Base-by-base conservation (phyloP, 495 filamentous ascomycete species). In the Aspergillus sclerotiicarbonarius region DNA sequence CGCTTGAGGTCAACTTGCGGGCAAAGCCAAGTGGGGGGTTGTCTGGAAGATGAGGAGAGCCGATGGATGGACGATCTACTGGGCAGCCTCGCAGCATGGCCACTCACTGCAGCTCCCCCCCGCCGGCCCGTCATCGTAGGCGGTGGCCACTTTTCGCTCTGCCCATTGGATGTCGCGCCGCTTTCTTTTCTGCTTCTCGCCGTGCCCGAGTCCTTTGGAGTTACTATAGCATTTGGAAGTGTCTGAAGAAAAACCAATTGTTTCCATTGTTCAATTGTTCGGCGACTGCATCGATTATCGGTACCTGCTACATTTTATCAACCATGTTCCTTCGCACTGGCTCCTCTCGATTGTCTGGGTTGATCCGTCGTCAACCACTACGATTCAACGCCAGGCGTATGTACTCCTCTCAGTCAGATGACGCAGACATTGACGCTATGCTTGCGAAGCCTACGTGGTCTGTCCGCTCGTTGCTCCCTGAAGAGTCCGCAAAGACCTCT, bases 391-490 rank as follows among this genome's bases (percentile, higher is more conserved):
- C 57, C 37, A 29, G 49, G 43, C 67, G 69, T 39, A 52, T 51
- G 21, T 72, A 67, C 51, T 73, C 61, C 10, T 75, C 74, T 20
- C 69, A 67, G 8, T 20, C 64, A 9, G 59, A 65, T 16, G 33
- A 53, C 4, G 41, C 45, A 8, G 64, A 83, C 49, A 75, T 88
- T 45, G 71, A 78, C 33, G 66, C 69, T 3, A 78, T 93, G 39
- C 82, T 97, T 44, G 81, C 84, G 12, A 78, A 80, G 39, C 91
- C 91, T 13, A 86, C 81, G 60, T 97, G 92, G 92, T 96, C 93
- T 35, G 89, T 96, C 57, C 80, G 82, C 21, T 86, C 88, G 6
- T 83, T 96, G 12, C 83, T 96, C 5, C 83, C 87, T 1, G 66
- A 82, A 18, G 51, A 72, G 25, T 46, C 63, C 13, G 53, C 64